phyloP scores from a whole-genome alignment of 257 asterid species.

The Jasminum sambac region DNA sequence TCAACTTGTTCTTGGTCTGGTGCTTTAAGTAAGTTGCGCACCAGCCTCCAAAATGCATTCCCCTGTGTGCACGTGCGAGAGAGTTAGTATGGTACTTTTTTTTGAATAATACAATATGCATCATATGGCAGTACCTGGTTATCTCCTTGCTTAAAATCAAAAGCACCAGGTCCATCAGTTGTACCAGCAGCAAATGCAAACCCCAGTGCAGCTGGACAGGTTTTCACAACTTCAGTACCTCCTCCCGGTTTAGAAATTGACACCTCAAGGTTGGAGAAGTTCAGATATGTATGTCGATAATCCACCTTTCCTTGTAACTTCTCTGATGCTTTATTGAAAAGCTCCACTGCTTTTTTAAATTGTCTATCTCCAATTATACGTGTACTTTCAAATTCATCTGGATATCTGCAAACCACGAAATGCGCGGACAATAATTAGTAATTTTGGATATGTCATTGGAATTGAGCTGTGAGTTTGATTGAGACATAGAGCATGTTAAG shows the following conservation, averaged over 20 bases:
- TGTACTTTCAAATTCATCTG: conserved; percentile 95
- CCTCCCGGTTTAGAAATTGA: conserved; percentile 62
- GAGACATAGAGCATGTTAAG: not conserved
- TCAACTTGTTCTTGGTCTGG: conserved; percentile 75
- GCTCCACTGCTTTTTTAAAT: conserved; percentile 76
- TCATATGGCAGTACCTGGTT: conserved; percentile 48
- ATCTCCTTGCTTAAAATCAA: conserved; percentile 98
- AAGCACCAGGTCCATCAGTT: conserved; percentile 99
- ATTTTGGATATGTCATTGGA: too few species aligned
- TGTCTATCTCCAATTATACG: conserved; percentile 94
- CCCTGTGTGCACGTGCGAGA: conserved; percentile 46
- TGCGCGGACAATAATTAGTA: too few species aligned
- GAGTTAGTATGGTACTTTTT: not conserved
- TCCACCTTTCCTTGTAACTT: conserved; percentile 74
- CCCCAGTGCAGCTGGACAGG: conserved; percentile 99
- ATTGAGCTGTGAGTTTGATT: too few species aligned
- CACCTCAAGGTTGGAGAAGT: conserved; percentile 80
- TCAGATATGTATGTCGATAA: conserved; percentile 71
- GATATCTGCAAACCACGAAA: conserved; percentile 58
- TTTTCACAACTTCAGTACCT: conserved; percentile 54
- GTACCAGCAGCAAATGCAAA: conserved; percentile 99
- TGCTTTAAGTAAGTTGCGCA: conserved; percentile 75
- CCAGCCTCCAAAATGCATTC: conserved; percentile 87
- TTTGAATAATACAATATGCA: conserved; percentile 3
- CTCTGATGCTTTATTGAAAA: conserved; percentile 72